Evolutionary conservation across 164 flowering plant species (phyloP), one percentile per base, ranked within the genome.

Genomic region (Malania oleifera): DNA sequence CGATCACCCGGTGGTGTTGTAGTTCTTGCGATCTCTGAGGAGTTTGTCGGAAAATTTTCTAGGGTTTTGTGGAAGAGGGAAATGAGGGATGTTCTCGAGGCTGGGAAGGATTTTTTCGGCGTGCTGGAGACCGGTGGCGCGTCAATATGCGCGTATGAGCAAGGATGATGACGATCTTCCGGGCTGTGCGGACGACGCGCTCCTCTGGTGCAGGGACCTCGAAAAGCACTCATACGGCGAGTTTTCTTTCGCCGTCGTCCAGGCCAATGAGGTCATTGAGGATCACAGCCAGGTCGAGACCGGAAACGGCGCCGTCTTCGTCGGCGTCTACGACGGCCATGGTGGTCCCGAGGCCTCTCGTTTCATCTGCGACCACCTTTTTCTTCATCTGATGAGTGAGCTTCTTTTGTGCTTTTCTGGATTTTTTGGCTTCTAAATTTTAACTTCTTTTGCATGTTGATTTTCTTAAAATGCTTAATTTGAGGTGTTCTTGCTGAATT

Each of bases 261-360:
- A 82, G 71, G 93, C 85, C 37, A 87, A 91, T 67, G 74, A 63
- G 48, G 64, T 50, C n/a, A 31, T 91, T 0, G 97, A 91, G 62
- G 96, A 91, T 71, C 84, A 86, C 7, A 79, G 96, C 66, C 97
- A 82, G 65, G 93, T 91, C 13, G 93, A 84, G 69, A 77, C 70
- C 1, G 78, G 85, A 0, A 61, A 22, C 0, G 62, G 61, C 26
- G 86, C 80, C 25, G 78, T 76, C 2, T 91, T 84, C 56, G 75
- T 86, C 18, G 96, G 96, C 0, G 87, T 91, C 28, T 91, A 82
- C 55, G 97, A 91, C 57, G 97, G 97, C 22, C 97, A 88, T 51
- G 91, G 89, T 37, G 97, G 97, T 14, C 80, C 85, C 17, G 86
- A 80, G 1, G 88, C 95, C 22, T 77, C 97, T 18, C 76, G 73